These are phyloP conservation scores for Canavalia gladiata DNA, from an alignment of 306 rosid species.

Conservation along the genomic window DNA sequence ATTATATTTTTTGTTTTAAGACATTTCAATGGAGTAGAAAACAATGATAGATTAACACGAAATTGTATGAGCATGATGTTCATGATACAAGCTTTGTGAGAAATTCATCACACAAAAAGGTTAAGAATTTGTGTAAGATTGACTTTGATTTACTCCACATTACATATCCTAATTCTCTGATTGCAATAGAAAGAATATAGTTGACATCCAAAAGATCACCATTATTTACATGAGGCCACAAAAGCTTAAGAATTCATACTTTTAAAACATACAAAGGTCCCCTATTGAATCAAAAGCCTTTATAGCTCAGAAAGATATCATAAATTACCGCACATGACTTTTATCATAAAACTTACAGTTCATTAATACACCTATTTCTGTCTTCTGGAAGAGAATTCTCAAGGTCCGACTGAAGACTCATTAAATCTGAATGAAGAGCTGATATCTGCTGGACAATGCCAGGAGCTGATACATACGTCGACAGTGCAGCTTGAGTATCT, in stretches of 20 bases:
- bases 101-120: background rate
- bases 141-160: constrained; percentile 2
- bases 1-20: background rate
- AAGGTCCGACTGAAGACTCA: constrained; percentile 86
- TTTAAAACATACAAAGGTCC: background rate
- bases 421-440: constrained; percentile 84
- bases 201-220: constrained; percentile 28
- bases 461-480: constrained; percentile 96
- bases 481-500: constrained; percentile 87
- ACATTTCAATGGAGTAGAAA: constrained; percentile 9
- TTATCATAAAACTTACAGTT: constrained; percentile 73
- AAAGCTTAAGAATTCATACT: constrained; percentile 13
- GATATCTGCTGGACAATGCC: constrained; percentile 96
- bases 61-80: background rate
- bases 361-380: constrained; percentile 92
- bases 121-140: background rate
- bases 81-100: constrained; percentile 4
- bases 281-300: background rate
- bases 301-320: background rate
- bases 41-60: background rate
- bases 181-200: constrained; percentile 1
- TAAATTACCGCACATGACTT: constrained; percentile 19
- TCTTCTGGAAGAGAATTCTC: constrained; percentile 97
- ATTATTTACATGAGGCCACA: constrained; percentile 7
- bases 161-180: constrained; percentile 14